A percentile compares a stretch with the other conserved stretches of the same genome.
Conservation (phyloP, 805 yeast species). For the Tetrapisispora arboricola region DNA sequence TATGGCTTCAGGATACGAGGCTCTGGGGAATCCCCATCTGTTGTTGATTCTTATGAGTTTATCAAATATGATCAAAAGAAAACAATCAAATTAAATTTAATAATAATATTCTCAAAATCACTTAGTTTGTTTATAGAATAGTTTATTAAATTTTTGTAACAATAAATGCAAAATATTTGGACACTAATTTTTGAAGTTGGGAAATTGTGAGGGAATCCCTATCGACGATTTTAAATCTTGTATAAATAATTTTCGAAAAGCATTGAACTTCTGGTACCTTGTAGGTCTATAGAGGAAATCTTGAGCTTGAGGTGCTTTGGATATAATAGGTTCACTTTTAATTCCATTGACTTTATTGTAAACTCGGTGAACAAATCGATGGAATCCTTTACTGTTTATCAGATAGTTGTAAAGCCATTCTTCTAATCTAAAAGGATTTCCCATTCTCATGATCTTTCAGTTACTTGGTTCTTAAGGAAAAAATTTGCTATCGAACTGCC, state of each 20-base stretch:
- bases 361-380: constrained; percentile 49
- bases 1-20: too few species aligned
- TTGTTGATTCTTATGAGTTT: too few species aligned
- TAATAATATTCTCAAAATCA: background rate
- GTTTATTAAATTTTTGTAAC: background rate
- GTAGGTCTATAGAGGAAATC: constrained; percentile 39
- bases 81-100: too few species aligned
- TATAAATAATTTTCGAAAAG: constrained; percentile 46
- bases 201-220: constrained; percentile 29
- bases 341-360: constrained; percentile 55
- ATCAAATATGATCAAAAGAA: too few species aligned
- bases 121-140: background rate
- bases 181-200: background rate
- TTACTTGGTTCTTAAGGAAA: constrained; percentile 9
- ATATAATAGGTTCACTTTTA: constrained; percentile 34
- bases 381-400: constrained; percentile 48
- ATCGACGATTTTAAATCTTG: constrained; percentile 51
- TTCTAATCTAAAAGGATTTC: constrained; percentile 33
- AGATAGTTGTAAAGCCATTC: constrained; percentile 40
- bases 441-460: background rate
- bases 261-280: constrained; percentile 44
- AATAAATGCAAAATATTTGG: background rate
- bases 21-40: too few species aligned
- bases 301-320: constrained; percentile 7
- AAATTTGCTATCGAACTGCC: too few species aligned